Percentiles rank a stretch among this genome's conserved stretches.
phyloP scores from a whole-genome alignment of 139 green algal species.

The Chlorella vulgaris region DNA sequence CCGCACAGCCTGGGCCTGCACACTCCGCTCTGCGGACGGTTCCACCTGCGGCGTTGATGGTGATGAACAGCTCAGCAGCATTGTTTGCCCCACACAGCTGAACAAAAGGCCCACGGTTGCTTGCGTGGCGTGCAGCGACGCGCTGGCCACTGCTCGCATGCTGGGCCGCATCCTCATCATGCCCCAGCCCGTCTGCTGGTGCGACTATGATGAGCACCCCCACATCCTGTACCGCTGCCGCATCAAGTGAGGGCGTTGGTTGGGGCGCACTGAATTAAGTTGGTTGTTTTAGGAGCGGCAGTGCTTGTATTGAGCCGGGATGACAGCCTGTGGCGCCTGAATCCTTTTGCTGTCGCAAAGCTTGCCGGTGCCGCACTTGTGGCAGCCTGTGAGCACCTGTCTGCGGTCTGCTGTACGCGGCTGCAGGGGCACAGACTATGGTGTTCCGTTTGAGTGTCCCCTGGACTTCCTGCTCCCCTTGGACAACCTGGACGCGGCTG shows the following conservation, averaged over 20 bases:
- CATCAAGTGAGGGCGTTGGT: constrained; percentile 10
- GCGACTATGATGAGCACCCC: constrained; percentile 18
- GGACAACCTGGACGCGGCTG: neutral
- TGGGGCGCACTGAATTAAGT: neutral
- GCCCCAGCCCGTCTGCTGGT: constrained; percentile 16
- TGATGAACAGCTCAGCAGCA: neutral
- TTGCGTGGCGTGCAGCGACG: neutral
- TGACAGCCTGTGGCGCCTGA: neutral
- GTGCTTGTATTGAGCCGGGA: neutral
- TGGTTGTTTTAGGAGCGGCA: neutral
- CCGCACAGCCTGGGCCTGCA: neutral
- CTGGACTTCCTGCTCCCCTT: neutral
- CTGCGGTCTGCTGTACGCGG: neutral
- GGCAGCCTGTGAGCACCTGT: neutral
- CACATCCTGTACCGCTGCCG: constrained; percentile 2
- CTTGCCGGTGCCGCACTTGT: too few species aligned
- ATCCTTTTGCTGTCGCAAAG: neutral
- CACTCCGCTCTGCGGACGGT: neutral
- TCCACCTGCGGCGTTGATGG: neutral
- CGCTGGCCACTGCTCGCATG: neutral
- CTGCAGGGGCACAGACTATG: constrained; percentile 17
- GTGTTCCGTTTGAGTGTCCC: constrained; percentile 13
- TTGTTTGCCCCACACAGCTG: too few species aligned
- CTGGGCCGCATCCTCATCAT: constrained; percentile 1
- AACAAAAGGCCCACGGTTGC: neutral